Evolutionary conservation across 1,284 basidiomycete species (phyloP).

Genomic region (Coniferiporia sulphurascens): DNA sequence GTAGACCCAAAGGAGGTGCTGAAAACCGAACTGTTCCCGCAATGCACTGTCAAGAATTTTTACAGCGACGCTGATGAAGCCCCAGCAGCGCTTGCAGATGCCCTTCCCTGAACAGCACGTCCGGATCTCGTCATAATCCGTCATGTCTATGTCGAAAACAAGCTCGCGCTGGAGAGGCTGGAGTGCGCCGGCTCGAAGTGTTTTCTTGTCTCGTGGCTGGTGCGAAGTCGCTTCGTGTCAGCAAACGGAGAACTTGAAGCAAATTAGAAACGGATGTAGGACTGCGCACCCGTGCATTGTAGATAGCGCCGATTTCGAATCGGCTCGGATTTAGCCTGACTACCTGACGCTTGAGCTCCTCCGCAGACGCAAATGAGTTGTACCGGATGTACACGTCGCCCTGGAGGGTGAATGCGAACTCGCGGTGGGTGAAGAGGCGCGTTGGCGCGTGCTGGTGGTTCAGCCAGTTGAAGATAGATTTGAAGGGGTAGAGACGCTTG

Average conservation of each 20-base stretch:
- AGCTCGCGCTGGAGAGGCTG: constrained; percentile 84
- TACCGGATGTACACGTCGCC: constrained; percentile 94
- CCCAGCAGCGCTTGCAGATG: constrained; percentile 95
- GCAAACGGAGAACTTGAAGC: neutral
- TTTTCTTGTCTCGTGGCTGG: constrained; percentile 89
- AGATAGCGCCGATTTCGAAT: constrained; percentile 97
- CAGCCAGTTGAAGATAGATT: constrained; percentile 90
- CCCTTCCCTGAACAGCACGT: constrained; percentile 92
- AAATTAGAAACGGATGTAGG: constrained; percentile 11
- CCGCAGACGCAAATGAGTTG: constrained; percentile 81
- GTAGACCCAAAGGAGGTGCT: constrained; percentile 92
- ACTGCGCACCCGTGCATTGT: constrained; percentile 73
- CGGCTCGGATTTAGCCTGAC: constrained; percentile 80
- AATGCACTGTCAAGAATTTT: constrained; percentile 80
- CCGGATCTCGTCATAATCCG: constrained; percentile 95
- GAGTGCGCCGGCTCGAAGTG: constrained; percentile 72
- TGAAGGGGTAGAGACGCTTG: constrained; percentile 89
- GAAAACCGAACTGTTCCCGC: constrained; percentile 82
- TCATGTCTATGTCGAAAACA: constrained; percentile 99
- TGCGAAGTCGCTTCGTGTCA: neutral
- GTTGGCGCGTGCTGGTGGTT: constrained; percentile 82
- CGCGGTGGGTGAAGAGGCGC: constrained; percentile 84
- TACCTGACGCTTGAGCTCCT: constrained; percentile 92
- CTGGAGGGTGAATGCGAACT: constrained; percentile 94
- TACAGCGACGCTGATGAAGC: constrained; percentile 90